These are phyloP conservation scores for Geosmithia putterillii DNA, from an alignment of 2,329 filamentous ascomycete species.

Conservation along the genomic window DNA sequence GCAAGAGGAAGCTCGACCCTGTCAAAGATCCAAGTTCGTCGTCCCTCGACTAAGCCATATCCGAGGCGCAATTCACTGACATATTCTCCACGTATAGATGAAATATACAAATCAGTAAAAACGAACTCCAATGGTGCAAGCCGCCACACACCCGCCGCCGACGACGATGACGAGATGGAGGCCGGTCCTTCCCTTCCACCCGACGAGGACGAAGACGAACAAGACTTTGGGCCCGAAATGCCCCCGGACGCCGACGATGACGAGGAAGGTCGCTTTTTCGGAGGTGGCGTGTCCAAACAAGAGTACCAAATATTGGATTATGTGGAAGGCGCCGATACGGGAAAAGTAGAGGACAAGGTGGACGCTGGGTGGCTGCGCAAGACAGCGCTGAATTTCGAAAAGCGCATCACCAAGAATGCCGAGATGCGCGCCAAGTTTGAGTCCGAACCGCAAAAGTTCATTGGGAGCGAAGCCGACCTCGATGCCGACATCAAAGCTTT, in stretches of 20 bases:
- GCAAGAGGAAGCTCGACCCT: constrained; percentile 53
- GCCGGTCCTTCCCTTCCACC: constrained; percentile 27
- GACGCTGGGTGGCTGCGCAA: constrained; percentile 75
- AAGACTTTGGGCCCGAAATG: constrained; percentile 24
- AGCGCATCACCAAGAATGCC: constrained; percentile 80
- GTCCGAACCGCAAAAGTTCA: constrained; percentile 68
- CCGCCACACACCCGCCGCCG: constrained; percentile 31
- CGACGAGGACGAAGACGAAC: constrained; percentile 37
- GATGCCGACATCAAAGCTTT: constrained; percentile 80
- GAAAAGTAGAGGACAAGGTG: constrained; percentile 50
- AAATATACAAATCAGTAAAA: constrained; percentile 53
- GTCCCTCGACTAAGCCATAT: background rate
- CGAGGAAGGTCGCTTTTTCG: constrained; percentile 92
- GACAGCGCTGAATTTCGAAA: constrained; percentile 74
- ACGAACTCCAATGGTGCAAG: constrained; percentile 30
- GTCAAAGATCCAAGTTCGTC: constrained; percentile 48
- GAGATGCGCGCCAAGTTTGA: constrained; percentile 81
- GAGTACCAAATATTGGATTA: constrained; percentile 81
- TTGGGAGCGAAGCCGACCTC: constrained; percentile 76
- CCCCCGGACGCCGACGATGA: constrained; percentile 51
- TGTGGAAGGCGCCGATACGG: constrained; percentile 46
- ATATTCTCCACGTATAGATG: constrained; percentile 23
- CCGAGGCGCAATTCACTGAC: background rate
- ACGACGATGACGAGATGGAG: constrained; percentile 28
- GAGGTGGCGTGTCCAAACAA: constrained; percentile 71